Conservation (phyloP, 148 eudicot species). For the Camellia japonica region DNA sequence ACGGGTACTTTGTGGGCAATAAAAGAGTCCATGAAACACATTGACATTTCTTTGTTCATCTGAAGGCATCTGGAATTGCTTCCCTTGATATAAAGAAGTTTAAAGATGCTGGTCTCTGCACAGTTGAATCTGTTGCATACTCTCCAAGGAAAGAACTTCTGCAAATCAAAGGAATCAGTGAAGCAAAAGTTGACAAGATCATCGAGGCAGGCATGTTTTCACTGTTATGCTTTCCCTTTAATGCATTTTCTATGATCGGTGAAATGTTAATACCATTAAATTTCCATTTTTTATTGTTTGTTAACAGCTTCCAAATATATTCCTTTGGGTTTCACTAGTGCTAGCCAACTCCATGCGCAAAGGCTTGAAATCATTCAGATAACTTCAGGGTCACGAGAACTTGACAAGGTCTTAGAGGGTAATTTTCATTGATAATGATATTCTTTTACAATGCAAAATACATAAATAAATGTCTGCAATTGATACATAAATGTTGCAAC, state of each 20-base stretch:
- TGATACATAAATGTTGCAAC: not conserved
- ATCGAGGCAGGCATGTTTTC: conserved; percentile 76
- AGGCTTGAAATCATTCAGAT: conserved; percentile 89
- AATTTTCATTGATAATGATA: not conserved
- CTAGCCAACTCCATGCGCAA: conserved; percentile 88
- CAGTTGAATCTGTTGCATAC: conserved; percentile 89
- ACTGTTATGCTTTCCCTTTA: not conserved
- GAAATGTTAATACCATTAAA: not conserved
- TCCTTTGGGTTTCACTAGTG: conserved; percentile 96
- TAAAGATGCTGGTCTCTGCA: conserved; percentile 91
- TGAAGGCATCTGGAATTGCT: conserved; percentile 88
- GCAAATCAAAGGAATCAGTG: conserved; percentile 95
- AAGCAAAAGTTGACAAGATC: conserved; percentile 95
- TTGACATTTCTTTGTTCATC: not conserved
- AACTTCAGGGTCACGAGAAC: conserved; percentile 89
- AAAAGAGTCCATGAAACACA: no score
- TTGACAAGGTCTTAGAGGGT: conserved; percentile 93
- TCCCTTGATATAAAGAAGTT: conserved; percentile 88
- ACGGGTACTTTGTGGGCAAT: no score
- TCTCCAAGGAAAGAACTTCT: conserved; percentile 96
- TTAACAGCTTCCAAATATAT: conserved; percentile 84
- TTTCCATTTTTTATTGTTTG: conserved; percentile 18
- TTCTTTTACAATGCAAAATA: not conserved
- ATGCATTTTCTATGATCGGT: not conserved
- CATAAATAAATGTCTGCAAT: not conserved